phyloP scores from a whole-genome alignment of 768 basidiomycete species.

The Pisolithus microcarpus region DNA sequence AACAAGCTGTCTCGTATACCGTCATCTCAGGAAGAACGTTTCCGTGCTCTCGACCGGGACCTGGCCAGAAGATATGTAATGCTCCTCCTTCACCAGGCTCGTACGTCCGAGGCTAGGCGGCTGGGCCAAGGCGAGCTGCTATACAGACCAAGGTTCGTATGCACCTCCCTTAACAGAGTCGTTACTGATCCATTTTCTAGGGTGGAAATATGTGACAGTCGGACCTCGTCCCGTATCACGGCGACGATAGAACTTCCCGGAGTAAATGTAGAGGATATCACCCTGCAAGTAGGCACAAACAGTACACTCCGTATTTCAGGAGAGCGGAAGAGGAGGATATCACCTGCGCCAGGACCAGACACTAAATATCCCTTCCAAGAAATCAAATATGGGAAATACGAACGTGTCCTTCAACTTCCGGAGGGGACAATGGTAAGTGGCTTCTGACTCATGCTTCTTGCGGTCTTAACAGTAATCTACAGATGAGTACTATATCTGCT shows the following conservation, averaged over 20 bases:
- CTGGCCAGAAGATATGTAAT: slow-evolving; percentile 25
- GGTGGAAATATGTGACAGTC: slow-evolving; percentile 35
- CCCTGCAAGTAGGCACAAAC: slow-evolving; percentile 26
- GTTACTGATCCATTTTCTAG: slow-evolving; percentile 18
- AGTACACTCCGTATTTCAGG: slow-evolving; percentile 30
- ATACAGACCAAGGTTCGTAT: slow-evolving; percentile 25
- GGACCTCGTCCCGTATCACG: slow-evolving; percentile 23
- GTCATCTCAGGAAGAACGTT: slow-evolving; percentile 17
- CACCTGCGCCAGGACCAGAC: slow-evolving; percentile 11
- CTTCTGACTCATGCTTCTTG: slow-evolving; percentile 1
- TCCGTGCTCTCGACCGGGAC: slow-evolving; percentile 25
- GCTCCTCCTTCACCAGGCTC: slow-evolving; percentile 17
- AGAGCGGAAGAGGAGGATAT: slow-evolving; percentile 16
- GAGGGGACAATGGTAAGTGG: slow-evolving; percentile 29
- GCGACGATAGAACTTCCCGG: slow-evolving; percentile 37
- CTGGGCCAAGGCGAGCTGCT: slow-evolving; percentile 22
- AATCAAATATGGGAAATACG: slow-evolving; percentile 35
- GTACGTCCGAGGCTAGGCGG: slow-evolving; percentile 13
- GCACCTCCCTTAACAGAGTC: slow-evolving; percentile 5
- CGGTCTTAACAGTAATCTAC: neutral
- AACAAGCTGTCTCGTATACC: slow-evolving; percentile 22
- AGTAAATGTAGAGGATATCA: slow-evolving; percentile 29
- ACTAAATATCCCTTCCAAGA: slow-evolving; percentile 28
- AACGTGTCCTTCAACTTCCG: slow-evolving; percentile 31
- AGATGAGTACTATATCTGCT: slow-evolving; percentile 35